These are phyloP conservation scores for Mallotus japonicus DNA, from an alignment of 441 rosid genomes.

Conservation along the genomic window DNA sequence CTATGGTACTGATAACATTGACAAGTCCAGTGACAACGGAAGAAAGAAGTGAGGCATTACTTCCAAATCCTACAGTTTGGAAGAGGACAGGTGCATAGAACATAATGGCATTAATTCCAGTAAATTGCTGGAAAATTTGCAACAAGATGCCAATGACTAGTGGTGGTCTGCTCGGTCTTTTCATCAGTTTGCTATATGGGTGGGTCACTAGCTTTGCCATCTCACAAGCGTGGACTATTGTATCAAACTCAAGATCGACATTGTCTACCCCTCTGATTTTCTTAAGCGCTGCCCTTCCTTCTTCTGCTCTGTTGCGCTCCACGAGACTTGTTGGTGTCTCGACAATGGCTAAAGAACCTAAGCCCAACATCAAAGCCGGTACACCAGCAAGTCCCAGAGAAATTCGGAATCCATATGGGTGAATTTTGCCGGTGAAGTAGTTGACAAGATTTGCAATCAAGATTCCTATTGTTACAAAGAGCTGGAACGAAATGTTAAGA, in stretches of 20 bases:
- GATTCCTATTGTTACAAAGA: constrained; percentile 22
- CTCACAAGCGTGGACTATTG: constrained; percentile 20
- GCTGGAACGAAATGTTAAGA: constrained; percentile 22
- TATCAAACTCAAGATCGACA: constrained; percentile 23
- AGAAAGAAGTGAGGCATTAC: constrained; percentile 50
- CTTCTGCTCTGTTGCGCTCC: constrained; percentile 6
- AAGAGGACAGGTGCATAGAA: constrained; percentile 68
- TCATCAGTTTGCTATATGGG: constrained; percentile 30
- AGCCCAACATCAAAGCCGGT: constrained; percentile 18
- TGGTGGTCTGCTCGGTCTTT: constrained; percentile 38
- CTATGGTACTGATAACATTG: constrained; percentile 54
- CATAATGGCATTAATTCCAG: constrained; percentile 72
- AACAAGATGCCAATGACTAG: constrained; percentile 37
- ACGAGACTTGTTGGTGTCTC: constrained; percentile 27
- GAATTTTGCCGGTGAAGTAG: background rate
- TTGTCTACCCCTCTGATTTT: constrained; percentile 23
- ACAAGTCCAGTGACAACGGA: constrained; percentile 51
- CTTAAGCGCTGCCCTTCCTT: constrained; percentile 16
- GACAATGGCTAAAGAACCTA: constrained; percentile 16
- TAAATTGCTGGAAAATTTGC: constrained; percentile 57
- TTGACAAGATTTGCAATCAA: constrained; percentile 22
- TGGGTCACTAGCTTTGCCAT: constrained; percentile 12
- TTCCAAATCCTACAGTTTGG: constrained; percentile 63
- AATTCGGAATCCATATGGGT: constrained; percentile 23
- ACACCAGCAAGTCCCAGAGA: constrained; percentile 25